These are phyloP conservation scores for Gymnopus androsaceus DNA, from an alignment of 1,284 basidiomycete genomes.

Conservation along the genomic window DNA sequence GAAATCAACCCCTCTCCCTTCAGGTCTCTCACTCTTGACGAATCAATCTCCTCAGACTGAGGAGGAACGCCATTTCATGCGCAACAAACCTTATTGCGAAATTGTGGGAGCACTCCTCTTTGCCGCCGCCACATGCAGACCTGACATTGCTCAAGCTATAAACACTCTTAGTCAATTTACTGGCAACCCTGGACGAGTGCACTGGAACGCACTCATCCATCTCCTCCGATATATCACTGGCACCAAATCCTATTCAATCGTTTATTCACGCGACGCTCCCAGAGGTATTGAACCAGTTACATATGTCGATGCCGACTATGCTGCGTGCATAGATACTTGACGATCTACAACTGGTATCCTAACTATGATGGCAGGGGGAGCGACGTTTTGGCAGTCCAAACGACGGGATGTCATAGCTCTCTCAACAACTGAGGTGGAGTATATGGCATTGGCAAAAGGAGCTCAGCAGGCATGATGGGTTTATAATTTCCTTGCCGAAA, in stretches of 20 bases:
- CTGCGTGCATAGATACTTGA: conserved; percentile 25
- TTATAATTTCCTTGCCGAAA: conserved; percentile 27
- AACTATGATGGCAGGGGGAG: conserved; percentile 33
- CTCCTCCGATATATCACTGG: conserved; percentile 34
- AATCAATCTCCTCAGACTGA: too few species aligned
- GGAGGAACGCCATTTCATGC: conserved; percentile 24
- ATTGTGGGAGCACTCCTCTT: conserved; percentile 28
- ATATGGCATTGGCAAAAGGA: too few species aligned
- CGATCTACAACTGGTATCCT: conserved; percentile 33
- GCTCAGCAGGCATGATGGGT: conserved; percentile 38
- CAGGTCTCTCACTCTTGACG: too few species aligned
- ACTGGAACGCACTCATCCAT: conserved; percentile 33
- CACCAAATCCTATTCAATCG: conserved; percentile 28
- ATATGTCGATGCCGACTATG: conserved; percentile 41
- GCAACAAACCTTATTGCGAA: conserved; percentile 27
- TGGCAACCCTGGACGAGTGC: conserved; percentile 27
- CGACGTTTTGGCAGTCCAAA: too few species aligned
- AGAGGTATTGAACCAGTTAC: conserved; percentile 25
- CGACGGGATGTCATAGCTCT: too few species aligned
- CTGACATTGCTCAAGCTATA: conserved; percentile 33
- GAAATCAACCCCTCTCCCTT: too few species aligned
- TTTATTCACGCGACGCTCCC: conserved; percentile 20
- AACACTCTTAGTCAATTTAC: conserved; percentile 28
- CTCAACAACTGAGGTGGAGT: too few species aligned
- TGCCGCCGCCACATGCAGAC: conserved; percentile 28